phyloP scores from a whole-genome alignment of 2,329 filamentous ascomycete genomes.

The Lachnum nothofagi region DNA sequence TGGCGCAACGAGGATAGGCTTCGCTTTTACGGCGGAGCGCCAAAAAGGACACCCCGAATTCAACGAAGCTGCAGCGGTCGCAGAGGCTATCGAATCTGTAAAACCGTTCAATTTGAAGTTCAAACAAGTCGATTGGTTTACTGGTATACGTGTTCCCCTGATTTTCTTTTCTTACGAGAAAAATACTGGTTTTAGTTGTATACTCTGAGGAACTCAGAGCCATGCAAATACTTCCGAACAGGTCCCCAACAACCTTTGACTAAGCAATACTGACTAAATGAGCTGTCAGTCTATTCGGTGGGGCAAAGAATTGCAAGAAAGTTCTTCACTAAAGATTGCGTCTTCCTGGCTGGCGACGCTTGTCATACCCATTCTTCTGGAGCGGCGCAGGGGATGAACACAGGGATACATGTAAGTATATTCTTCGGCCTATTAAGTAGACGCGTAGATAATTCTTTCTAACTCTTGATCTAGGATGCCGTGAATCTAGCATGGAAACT shows the following conservation, averaged over 20 bases:
- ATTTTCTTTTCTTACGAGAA: too few species aligned
- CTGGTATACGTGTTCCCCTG: too few species aligned
- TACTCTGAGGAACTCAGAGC: too few species aligned
- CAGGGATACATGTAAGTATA: slow-evolving; percentile 42
- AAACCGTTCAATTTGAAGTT: slow-evolving; percentile 40
- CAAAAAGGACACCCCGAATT: slow-evolving; percentile 35
- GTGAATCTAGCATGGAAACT: slow-evolving; percentile 60
- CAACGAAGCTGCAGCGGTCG: slow-evolving; percentile 48
- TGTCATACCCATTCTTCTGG: slow-evolving; percentile 59
- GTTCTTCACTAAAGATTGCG: slow-evolving; percentile 52
- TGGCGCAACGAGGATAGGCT: slow-evolving; percentile 50
- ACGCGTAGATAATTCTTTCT: too few species aligned
- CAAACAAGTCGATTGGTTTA: slow-evolving; percentile 50
- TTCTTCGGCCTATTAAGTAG: too few species aligned
- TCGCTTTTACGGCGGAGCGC: slow-evolving; percentile 42
- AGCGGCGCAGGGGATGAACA: slow-evolving; percentile 57
- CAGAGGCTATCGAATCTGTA: slow-evolving; percentile 41
- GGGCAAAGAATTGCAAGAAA: slow-evolving; percentile 54
- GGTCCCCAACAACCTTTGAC: too few species aligned
- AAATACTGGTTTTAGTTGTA: too few species aligned
- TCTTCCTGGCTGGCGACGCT: slow-evolving; percentile 53
- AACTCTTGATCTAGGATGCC: slow-evolving; percentile 47
- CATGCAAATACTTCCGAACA: too few species aligned
- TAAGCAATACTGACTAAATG: too few species aligned
- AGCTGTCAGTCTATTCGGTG: slow-evolving; percentile 50